Evolutionary conservation across 1,284 basidiomycete species (phyloP).

Genomic region (Cutaneotrichosporon arboriforme): DNA sequence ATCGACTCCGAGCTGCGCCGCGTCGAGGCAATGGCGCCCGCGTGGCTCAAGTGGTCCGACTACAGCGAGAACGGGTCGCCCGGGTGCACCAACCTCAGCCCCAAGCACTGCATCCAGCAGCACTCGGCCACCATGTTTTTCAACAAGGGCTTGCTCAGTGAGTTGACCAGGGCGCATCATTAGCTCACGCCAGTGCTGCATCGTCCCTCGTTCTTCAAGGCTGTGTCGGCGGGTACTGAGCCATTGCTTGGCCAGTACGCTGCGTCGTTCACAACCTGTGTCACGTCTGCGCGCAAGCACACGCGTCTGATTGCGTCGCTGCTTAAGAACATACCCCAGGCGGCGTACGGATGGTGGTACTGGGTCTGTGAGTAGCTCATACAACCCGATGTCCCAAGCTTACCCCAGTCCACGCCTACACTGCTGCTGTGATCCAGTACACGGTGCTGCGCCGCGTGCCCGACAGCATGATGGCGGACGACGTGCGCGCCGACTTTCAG

Average conservation of each 20-base stretch:
- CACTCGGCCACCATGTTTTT: slow-evolving; percentile 25
- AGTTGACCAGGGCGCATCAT: not conserved
- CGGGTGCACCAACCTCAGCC: not conserved
- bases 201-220: slow-evolving; percentile 24
- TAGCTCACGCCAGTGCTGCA: slow-evolving; percentile 13
- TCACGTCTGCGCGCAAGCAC: slow-evolving; percentile 23
- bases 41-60: slow-evolving; percentile 21
- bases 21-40: slow-evolving; percentile 16
- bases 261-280: slow-evolving; percentile 24
- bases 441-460: slow-evolving; percentile 21
- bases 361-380: slow-evolving; percentile 15
- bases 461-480: slow-evolving; percentile 23
- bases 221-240: slow-evolving; percentile 16
- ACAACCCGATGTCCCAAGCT: not conserved
- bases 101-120: slow-evolving; percentile 20
- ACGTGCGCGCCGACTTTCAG: slow-evolving; percentile 21
- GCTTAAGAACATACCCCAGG: slow-evolving; percentile 11
- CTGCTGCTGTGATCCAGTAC: slow-evolving; percentile 23
- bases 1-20: slow-evolving; percentile 21
- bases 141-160: slow-evolving; percentile 22
- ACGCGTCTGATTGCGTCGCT: slow-evolving; percentile 18
- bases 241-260: slow-evolving; percentile 20
- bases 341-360: slow-evolving; percentile 25
- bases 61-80: slow-evolving; percentile 6
- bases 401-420: slow-evolving; percentile 23